A percentile compares a stretch with the other conserved stretches of the same genome.
Conservation (phyloP, 176 grass and related monocot genomes). For the Zoysia japonica region DNA sequence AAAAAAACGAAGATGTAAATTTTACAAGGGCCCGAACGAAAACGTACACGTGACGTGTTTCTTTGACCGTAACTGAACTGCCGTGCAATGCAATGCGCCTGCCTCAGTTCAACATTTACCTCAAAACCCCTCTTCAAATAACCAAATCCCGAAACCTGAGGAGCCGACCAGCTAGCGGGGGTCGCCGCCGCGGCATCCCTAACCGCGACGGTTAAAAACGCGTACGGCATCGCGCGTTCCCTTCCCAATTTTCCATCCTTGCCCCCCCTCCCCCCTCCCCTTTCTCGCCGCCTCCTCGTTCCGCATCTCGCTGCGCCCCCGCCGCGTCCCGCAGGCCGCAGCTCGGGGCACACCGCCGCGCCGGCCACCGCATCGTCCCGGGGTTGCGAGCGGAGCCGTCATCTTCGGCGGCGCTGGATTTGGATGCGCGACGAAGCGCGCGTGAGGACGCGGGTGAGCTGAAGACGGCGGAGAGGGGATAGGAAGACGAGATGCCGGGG, state of each 20-base stretch:
- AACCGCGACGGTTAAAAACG: slow-evolving; percentile 59
- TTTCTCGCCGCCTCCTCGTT: slow-evolving; percentile 25
- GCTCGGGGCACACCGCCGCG: background rate
- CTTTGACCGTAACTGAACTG: background rate
- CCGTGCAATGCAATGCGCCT: background rate
- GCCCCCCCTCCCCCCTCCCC: background rate
- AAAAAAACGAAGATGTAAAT: background rate
- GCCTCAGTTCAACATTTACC: slow-evolving; percentile 27
- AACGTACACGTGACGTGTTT: background rate
- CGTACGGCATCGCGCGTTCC: slow-evolving; percentile 51
- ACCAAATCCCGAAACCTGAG: slow-evolving; percentile 13
- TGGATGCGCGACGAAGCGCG: slow-evolving; percentile 27
- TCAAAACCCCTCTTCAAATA: background rate
- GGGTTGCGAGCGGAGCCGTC: background rate
- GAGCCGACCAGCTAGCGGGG: background rate
- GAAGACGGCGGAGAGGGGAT: slow-evolving; percentile 12
- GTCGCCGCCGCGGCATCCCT: slow-evolving; percentile 15
- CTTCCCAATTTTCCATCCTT: slow-evolving; percentile 20
- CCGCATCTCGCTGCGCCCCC: slow-evolving; percentile 8
- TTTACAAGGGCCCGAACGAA: background rate
- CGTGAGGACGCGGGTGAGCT: slow-evolving; percentile 18
- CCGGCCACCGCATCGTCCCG: background rate
- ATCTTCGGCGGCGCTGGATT: slow-evolving; percentile 10
- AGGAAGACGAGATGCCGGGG: slow-evolving; percentile 45
- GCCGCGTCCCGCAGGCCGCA: slow-evolving; percentile 15